Evolutionary conservation across 805 yeast genomes (phyloP).

Genomic region (Cyberlindnera bimundalis): DNA sequence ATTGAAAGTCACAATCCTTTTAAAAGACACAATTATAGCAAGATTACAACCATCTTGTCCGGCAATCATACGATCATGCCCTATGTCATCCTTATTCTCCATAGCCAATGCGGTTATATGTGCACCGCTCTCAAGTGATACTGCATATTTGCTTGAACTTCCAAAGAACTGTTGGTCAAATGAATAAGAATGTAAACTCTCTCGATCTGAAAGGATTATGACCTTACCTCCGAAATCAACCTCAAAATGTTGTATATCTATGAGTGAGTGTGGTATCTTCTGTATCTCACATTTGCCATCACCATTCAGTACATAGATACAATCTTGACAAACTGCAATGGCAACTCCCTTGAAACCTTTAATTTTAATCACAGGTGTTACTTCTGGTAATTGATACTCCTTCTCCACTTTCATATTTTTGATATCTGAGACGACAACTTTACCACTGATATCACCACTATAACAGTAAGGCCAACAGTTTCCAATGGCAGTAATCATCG

Average conservation of each 20-base stretch:
- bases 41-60: constrained; percentile 29
- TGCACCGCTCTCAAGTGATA: constrained; percentile 1
- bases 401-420: constrained; percentile 11
- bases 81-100: constrained; percentile 13
- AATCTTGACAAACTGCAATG: constrained; percentile 9
- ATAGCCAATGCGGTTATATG: constrained; percentile 14
- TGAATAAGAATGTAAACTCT: constrained; percentile 11
- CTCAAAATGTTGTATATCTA: constrained; percentile 10
- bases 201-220: constrained; percentile 12
- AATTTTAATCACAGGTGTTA: constrained; percentile 8
- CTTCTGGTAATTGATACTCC: constrained; percentile 8
- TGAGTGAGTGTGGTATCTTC: constrained; percentile 5
- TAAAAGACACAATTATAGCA: constrained; percentile 15
- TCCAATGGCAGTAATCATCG: constrained; percentile 16
- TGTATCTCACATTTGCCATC: background rate
- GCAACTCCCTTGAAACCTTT: constrained; percentile 12
- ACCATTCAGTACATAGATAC: constrained; percentile 10
- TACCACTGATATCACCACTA: constrained; percentile 24
- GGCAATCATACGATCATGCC: constrained; percentile 15
- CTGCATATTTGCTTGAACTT: background rate
- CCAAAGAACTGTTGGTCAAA: constrained; percentile 18
- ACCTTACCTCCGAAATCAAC: constrained; percentile 25
- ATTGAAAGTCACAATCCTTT: constrained; percentile 17
- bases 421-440: constrained; percentile 17
- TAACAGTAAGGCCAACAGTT: constrained; percentile 18